phyloP scores from a whole-genome alignment of 306 rosid genomes.

The Gillenia trifoliata region DNA sequence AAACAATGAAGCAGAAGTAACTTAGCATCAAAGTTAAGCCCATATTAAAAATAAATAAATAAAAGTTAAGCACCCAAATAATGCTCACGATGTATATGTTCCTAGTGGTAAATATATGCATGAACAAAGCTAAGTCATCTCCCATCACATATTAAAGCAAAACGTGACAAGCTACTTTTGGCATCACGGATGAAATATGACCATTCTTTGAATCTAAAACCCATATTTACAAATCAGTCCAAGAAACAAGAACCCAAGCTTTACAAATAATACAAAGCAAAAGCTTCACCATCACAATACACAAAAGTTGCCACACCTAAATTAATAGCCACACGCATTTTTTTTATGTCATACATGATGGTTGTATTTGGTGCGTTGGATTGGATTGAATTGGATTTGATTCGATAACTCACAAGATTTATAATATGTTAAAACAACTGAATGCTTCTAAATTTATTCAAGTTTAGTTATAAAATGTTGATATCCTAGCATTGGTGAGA shows the following conservation, averaged over 20 bases:
- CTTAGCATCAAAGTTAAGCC: background rate
- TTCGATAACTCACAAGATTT: too few species aligned
- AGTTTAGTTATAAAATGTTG: too few species aligned
- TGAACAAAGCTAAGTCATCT: too few species aligned
- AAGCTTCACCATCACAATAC: background rate
- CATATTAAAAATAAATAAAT: too few species aligned
- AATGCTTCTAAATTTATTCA: too few species aligned
- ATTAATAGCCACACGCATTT: background rate
- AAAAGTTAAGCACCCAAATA: background rate
- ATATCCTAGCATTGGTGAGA: too few species aligned
- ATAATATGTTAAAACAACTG: too few species aligned
- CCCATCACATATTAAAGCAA: background rate
- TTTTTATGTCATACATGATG: background rate
- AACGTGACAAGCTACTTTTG: background rate
- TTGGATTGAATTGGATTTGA: too few species aligned
- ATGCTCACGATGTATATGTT: too few species aligned
- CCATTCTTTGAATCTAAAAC: background rate
- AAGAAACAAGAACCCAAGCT: background rate
- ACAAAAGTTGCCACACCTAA: background rate
- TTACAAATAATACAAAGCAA: background rate
- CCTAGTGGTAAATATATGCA: too few species aligned
- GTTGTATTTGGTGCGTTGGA: too few species aligned
- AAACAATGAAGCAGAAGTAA: background rate
- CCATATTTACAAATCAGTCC: too few species aligned
- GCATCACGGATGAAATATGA: background rate